Evolutionary conservation across 73 alveolate genomes (phyloP).

Genomic region (Paramecium bursaria): DNA sequence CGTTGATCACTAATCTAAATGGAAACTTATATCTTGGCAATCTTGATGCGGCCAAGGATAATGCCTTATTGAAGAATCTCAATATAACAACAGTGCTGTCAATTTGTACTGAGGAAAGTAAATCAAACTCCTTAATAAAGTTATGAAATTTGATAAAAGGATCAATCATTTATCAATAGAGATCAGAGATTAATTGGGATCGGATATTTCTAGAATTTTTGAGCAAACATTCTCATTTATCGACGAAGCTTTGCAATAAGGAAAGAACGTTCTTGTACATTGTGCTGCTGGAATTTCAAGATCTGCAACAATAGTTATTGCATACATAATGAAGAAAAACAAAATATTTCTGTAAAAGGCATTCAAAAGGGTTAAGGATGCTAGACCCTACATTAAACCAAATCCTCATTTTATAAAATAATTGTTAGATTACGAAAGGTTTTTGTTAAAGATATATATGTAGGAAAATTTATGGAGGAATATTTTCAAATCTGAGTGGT

Average conservation of each 20-base stretch:
- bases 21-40: slow-evolving; percentile 67
- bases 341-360: slow-evolving; percentile 71
- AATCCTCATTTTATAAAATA: slow-evolving; percentile 78
- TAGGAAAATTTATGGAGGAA: no score
- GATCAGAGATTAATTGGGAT: no score
- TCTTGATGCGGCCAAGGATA: slow-evolving; percentile 63
- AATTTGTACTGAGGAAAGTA: no score
- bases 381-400: slow-evolving; percentile 75
- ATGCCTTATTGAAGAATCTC: no score
- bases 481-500: no score
- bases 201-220: no score
- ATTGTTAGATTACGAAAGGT: slow-evolving; percentile 64
- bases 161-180: no score
- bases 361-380: slow-evolving; percentile 60
- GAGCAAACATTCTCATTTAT: slow-evolving; percentile 38
- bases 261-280: slow-evolving; percentile 77
- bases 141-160: no score
- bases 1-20: no score
- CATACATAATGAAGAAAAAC: slow-evolving; percentile 74
- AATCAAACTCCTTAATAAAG: no score
- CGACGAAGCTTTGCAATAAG: not conserved
- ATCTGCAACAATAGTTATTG: slow-evolving; percentile 77
- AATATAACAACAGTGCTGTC: no score
- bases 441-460: no score
- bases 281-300: slow-evolving; percentile 82